Conservation (phyloP, 768 basidiomycete species). For the Tulasnella calospora region DNA sequence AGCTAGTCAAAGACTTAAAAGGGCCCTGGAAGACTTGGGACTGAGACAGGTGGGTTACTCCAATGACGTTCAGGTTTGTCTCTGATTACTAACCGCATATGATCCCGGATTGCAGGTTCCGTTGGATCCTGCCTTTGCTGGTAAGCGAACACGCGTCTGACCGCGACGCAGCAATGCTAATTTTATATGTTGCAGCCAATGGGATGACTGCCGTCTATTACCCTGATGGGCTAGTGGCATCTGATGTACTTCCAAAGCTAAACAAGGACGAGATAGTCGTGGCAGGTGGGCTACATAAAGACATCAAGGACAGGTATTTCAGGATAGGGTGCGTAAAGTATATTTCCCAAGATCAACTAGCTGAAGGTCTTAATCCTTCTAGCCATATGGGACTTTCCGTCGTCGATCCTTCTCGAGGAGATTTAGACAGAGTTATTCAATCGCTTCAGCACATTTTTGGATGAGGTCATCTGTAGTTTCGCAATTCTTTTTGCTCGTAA, state of each 20-base stretch:
- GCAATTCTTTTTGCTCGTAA: neutral
- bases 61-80: neutral
- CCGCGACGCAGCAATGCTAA: neutral
- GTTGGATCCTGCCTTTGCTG: conserved; percentile 49
- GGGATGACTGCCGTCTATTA: conserved; percentile 95
- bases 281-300: conserved; percentile 81
- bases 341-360: neutral
- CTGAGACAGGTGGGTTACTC: conserved; percentile 48
- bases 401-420: conserved; percentile 61
- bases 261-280: conserved; percentile 67
- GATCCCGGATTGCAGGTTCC: conserved; percentile 46
- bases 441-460: neutral
- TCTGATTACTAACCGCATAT: neutral
- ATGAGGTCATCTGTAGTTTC: neutral
- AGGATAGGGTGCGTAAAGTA: conserved; percentile 60
- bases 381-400: conserved; percentile 92
- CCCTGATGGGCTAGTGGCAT: conserved; percentile 71
- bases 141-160: neutral
- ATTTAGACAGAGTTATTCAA: conserved; percentile 64
- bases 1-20: conserved; percentile 63
- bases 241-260: conserved; percentile 73
- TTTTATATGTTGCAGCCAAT: conserved; percentile 50
- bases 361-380: conserved; percentile 11
- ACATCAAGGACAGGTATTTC: conserved; percentile 87
- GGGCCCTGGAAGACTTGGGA: conserved; percentile 59